A percentile compares a stretch with the other conserved stretches of the same genome.
Conservation (phyloP, 31 red algal genomes). For the Endocladia muricata region DNA sequence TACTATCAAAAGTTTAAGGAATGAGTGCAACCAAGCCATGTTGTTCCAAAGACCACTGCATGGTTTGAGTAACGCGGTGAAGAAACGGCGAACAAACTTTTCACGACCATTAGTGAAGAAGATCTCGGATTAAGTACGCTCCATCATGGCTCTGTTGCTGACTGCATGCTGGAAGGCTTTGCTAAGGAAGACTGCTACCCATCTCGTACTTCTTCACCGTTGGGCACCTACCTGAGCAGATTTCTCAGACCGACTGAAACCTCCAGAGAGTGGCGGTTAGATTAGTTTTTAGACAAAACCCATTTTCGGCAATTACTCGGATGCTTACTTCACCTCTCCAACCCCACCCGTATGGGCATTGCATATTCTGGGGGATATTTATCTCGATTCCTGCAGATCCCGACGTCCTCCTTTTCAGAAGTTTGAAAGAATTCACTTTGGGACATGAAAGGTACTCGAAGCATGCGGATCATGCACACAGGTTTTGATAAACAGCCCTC, state of each 20-base stretch:
- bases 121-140: background rate
- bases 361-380: background rate
- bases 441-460: constrained; percentile 5
- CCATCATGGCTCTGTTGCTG: background rate
- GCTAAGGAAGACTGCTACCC: background rate
- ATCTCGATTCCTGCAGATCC: background rate
- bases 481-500: background rate
- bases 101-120: background rate
- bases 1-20: no score
- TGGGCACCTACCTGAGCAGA: background rate
- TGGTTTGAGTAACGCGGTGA: background rate
- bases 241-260: no score
- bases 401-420: background rate
- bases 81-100: background rate
- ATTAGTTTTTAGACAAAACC: background rate
- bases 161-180: background rate
- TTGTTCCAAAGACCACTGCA: background rate
- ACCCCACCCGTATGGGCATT: constrained; percentile 12
- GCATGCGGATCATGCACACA: background rate
- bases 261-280: background rate
- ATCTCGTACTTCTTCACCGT: background rate
- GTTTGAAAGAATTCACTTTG: background rate
- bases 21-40: no score
- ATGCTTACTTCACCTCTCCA: constrained; percentile 23
- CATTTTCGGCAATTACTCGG: constrained; percentile 11